Base-by-base conservation (phyloP, 306 rosid genomes). In the Cicer chorassanicum region DNA sequence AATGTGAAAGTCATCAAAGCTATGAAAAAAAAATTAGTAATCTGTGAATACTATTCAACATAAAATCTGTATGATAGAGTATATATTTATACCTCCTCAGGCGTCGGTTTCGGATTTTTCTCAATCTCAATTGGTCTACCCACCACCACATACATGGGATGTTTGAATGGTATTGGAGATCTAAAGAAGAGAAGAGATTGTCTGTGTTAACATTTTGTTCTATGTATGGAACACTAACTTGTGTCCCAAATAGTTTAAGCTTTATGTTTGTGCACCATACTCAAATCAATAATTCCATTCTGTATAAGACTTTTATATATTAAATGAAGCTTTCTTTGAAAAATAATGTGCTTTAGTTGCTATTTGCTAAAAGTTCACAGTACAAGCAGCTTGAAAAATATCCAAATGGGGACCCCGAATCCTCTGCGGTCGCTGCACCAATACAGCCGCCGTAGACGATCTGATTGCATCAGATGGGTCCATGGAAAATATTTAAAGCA, bases 61-160 rank as follows among this genome's bases (percentile, higher is more conserved):
- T n/a, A 49, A 48, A 70, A 7, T 39, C 15, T 6, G 21, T 48
- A 39, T 39, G 15, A 36, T 61, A 18, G 48, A 8, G 67, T 36
- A 40, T 21, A 11, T 61, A 39, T 49, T 21, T 41, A 77, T 81
- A 84, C 87, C 88, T 85, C 84, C 50, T 82, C 99, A 41, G 67
- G 15, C 1, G 95, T 88, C 48, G 99, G 96, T 21, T 84, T 84
- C 51, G 92, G 91, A 85, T 82, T 94, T 83, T 82, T 87, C 68
- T 86, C 84, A 12, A 91, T 46, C 78, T 88, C 89, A 48, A 94
- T 94, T 57, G 99, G 99, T 78, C 81, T 90, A 34, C 99, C 99
- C 51, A 94, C 97, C 48, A 88, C 95, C 82, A 92, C 96, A 78
- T 91, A 84, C 97, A 94, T 87, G 53, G 90, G 95, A 57, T 67